These are phyloP conservation scores for Hygrophila difformis DNA, from an alignment of 257 asterid genomes.

Conservation along the genomic window DNA sequence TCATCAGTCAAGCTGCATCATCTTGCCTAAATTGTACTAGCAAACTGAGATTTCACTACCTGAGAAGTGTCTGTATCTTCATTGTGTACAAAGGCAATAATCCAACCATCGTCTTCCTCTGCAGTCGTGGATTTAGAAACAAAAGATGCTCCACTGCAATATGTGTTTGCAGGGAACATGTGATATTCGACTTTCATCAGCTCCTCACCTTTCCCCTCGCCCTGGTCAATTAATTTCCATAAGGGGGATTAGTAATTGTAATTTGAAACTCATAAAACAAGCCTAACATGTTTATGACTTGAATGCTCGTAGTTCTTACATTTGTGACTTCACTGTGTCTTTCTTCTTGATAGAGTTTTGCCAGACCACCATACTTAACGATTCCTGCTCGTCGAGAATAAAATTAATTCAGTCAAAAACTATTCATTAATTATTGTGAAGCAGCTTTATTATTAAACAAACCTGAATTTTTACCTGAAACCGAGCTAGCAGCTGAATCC, in stretches of 20 bases:
- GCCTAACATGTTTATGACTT: too few species aligned
- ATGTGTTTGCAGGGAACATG: conserved; percentile 17
- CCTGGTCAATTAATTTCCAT: too few species aligned
- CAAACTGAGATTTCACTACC: conserved; percentile 1
- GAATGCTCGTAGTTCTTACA: conserved; percentile 6
- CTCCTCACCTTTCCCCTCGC: not conserved
- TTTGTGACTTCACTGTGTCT: not conserved
- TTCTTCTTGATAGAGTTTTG: conserved; percentile 28
- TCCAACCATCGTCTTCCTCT: conserved; percentile 33
- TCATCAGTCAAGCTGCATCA: not conserved
- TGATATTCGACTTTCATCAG: conserved; percentile 17
- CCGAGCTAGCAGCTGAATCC: conserved; percentile 27
- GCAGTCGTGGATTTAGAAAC: conserved; percentile 11
- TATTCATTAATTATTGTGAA: too few species aligned
- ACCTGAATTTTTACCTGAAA: conserved; percentile 25
- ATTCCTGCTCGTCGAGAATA: conserved; percentile 15
- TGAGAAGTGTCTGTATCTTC: conserved; percentile 20
- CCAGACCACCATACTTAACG: conserved; percentile 39
- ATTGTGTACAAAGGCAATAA: conserved; percentile 18
- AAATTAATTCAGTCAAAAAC: not conserved
- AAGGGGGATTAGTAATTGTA: too few species aligned
- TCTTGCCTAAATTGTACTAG: not conserved
- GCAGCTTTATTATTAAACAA: too few species aligned
- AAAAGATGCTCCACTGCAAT: conserved; percentile 18
- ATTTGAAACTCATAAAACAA: too few species aligned